Evolutionary conservation across 2,329 filamentous ascomycete species (phyloP).

Genomic region (Xylaria digitata): DNA sequence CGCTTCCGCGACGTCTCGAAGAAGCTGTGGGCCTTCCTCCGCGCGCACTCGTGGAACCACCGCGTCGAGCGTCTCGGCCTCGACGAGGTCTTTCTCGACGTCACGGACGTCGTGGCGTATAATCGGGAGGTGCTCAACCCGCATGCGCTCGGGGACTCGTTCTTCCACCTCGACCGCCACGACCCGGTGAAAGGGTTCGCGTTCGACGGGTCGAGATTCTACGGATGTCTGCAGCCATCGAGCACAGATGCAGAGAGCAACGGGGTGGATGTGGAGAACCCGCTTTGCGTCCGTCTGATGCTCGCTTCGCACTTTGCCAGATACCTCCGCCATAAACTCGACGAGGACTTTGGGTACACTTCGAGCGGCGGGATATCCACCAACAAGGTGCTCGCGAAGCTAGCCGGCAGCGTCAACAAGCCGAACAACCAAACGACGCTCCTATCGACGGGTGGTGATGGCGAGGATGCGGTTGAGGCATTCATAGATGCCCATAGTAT

Average conservation of each 20-base stretch:
- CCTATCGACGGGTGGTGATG: constrained; percentile 69
- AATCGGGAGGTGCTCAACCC: constrained; percentile 78
- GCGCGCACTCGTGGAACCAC: constrained; percentile 78
- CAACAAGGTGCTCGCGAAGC: constrained; percentile 86
- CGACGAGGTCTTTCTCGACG: constrained; percentile 89
- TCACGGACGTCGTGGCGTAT: constrained; percentile 86
- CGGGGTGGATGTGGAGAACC: constrained; percentile 49
- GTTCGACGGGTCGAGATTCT: constrained; percentile 77
- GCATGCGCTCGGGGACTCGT: constrained; percentile 73
- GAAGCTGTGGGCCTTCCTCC: constrained; percentile 77
- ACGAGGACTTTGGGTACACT: constrained; percentile 83
- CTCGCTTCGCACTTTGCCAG: constrained; percentile 85
- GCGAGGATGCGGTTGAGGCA: constrained; percentile 63
- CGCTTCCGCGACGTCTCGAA: constrained; percentile 90
- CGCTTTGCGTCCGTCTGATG: constrained; percentile 70
- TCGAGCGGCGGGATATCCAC: constrained; percentile 89
- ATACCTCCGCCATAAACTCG: constrained; percentile 77
- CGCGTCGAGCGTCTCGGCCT: constrained; percentile 87
- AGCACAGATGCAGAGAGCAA: constrained; percentile 38
- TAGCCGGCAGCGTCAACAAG: constrained; percentile 86
- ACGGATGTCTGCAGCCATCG: constrained; percentile 65
- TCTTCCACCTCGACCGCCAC: constrained; percentile 78
- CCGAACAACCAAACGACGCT: constrained; percentile 88
- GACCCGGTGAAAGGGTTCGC: constrained; percentile 84
- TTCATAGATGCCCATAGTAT: constrained; percentile 84